Base-by-base conservation (phyloP, 306 rosid species). In the Inga laurina region DNA sequence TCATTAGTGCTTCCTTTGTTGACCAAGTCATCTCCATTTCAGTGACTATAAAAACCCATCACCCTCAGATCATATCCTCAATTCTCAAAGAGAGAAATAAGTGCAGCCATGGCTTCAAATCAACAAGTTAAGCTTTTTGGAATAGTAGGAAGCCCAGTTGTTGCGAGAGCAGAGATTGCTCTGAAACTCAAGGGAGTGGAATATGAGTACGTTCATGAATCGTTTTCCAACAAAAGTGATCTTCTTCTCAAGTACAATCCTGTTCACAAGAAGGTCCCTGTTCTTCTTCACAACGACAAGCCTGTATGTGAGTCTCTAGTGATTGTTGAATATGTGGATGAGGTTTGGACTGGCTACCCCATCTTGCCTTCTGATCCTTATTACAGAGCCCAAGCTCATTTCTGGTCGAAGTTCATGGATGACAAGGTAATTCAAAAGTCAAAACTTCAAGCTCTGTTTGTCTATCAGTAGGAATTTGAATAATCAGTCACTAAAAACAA, bases 191-290 rank as follows among this genome's bases (percentile, higher is more conserved):
- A 90, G 74, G 92, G 88, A 22, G 72, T 90, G 0, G 44, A 86
- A 3, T 85, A 87, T 41, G 75, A 88, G 10, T 86, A 71, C 69
- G 0, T 78, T 37, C 85, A 88, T 12, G 91, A 88, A 27, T 76
- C 85, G 9, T 10, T 86, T 16, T 0, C 2, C 0, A 41, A 84
- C 61, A 90, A 92, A 78, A 87, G 93, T 7, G 16, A 64, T 19
- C 48, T 27, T 41, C 82, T 92, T 1, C 83, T 92, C 41, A 79
- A 87, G 69, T 87, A 78, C 85, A 90, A 89, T 57, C 94, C 92
- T 0, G 27, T 90, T 75, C 86, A 88, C 79, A 81, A 86, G 69
- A 88, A 87, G 80, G 75, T 87, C 7, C 90, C 87, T 5, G 83
- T 86, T 18, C 78, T 86, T 0, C 67, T 87, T 39, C 92, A 91